phyloP scores from a whole-genome alignment of 306 rosid species.

The Quercus alba region DNA sequence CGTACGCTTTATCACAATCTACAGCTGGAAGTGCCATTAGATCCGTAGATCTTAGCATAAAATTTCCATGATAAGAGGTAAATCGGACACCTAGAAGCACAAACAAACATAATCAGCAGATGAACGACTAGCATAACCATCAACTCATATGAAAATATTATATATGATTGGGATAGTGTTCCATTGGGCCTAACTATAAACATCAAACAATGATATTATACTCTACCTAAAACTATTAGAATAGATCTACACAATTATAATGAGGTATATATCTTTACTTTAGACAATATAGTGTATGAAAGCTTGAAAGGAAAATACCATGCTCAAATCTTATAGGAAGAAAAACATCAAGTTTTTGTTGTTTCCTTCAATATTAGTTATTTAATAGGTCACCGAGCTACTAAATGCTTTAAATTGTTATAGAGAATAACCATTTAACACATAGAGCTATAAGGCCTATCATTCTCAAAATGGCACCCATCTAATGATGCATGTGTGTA shows the following conservation, averaged over 20 bases:
- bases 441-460: not conserved
- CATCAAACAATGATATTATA: not conserved
- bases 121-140: not conserved
- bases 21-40: slow-evolving; percentile 97
- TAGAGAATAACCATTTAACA: not conserved
- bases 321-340: not conserved
- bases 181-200: not conserved
- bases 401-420: not conserved
- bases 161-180: not conserved
- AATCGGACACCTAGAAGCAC: slow-evolving; percentile 81
- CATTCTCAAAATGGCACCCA: not conserved
- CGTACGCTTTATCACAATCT: slow-evolving; percentile 97
- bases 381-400: not conserved
- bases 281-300: not conserved
- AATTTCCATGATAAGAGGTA: slow-evolving; percentile 90
- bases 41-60: slow-evolving; percentile 97
- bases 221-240: not conserved
- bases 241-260: not conserved
- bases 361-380: not conserved
- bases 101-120: slow-evolving; percentile 25
- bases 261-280: not conserved
- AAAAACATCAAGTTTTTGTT: not conserved
- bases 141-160: slow-evolving; percentile 3
- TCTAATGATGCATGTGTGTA: not conserved
- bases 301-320: not conserved